Percentiles rank a stretch among this genome's conserved stretches.
These are phyloP conservation scores for Cutaneotrichosporon sp. DNA, from an alignment of 1,284 basidiomycete species.

Conservation along the genomic window DNA sequence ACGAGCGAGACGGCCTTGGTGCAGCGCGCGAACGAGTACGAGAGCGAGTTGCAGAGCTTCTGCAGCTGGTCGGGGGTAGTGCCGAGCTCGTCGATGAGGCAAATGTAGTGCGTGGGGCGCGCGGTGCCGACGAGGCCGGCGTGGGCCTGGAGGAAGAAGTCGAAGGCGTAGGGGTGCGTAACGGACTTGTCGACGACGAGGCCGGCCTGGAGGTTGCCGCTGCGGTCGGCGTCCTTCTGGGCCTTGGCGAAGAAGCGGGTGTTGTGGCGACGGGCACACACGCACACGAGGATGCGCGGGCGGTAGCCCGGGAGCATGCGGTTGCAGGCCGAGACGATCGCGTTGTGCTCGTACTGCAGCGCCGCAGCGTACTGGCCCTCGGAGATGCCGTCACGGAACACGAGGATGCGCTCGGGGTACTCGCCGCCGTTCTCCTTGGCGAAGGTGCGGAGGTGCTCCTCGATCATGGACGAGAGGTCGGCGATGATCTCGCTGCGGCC, in stretches of 20 bases:
- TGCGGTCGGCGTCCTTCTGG: constrained; percentile 41
- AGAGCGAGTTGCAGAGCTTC: constrained; percentile 51
- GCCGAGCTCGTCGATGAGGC: constrained; percentile 50
- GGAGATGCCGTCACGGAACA: constrained; percentile 57
- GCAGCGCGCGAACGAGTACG: constrained; percentile 54
- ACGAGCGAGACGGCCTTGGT: constrained; percentile 51
- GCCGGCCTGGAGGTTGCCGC: constrained; percentile 53
- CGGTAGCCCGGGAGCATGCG: constrained; percentile 29
- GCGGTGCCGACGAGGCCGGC: constrained; percentile 42
- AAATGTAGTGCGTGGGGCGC: constrained; percentile 44
- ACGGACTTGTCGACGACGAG: constrained; percentile 47
- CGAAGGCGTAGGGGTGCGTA: constrained; percentile 55
- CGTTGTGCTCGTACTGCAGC: constrained; percentile 51
- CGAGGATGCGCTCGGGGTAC: constrained; percentile 50
- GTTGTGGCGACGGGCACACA: constrained; percentile 53
- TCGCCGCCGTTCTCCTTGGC: constrained; percentile 38
- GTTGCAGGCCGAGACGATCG: constrained; percentile 44
- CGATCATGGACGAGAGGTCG: constrained; percentile 43
- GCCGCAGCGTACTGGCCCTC: constrained; percentile 56
- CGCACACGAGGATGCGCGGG: constrained; percentile 38
- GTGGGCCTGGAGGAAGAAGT: constrained; percentile 53
- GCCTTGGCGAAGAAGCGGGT: constrained; percentile 54
- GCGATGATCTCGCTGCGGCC: constrained; percentile 49
- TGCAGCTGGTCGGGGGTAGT: constrained; percentile 49
- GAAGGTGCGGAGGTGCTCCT: constrained; percentile 44